phyloP scores from a whole-genome alignment of 1,139 yeast genomes.

The Suhomyces maxii region DNA sequence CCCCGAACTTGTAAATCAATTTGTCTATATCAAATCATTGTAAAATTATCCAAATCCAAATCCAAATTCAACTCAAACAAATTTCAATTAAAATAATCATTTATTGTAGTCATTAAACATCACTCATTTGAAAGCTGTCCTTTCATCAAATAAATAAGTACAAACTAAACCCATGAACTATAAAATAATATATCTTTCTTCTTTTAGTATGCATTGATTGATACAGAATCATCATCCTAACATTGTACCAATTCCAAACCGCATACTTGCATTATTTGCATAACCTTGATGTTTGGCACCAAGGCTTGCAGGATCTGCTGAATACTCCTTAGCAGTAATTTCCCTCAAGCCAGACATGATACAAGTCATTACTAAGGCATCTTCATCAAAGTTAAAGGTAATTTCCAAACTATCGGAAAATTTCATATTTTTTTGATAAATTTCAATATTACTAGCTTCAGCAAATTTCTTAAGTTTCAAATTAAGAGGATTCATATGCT shows the following conservation, averaged over 20 bases:
- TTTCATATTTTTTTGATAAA: constrained; percentile 33
- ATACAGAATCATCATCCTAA: no score
- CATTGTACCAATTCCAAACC: neutral
- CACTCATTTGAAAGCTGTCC: neutral
- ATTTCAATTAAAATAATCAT: neutral
- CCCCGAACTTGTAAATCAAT: neutral
- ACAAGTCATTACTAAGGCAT: constrained; percentile 33
- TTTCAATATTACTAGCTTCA: constrained; percentile 37
- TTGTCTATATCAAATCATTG: constrained; percentile 1
- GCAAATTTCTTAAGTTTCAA: constrained; percentile 36
- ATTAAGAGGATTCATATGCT: constrained; percentile 15
- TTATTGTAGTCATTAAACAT: neutral
- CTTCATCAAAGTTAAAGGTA: constrained; percentile 35
- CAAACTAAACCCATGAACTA: neutral
- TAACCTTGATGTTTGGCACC: neutral
- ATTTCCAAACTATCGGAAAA: constrained; percentile 25
- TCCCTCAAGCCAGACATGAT: constrained; percentile 37
- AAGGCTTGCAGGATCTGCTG: constrained; percentile 4
- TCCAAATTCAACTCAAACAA: neutral
- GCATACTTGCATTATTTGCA: neutral
- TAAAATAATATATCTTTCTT: no score
- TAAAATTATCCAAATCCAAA: constrained; percentile 1
- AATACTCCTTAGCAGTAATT: constrained; percentile 27
- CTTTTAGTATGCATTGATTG: no score
- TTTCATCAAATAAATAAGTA: neutral